A percentile compares a stretch with the other conserved stretches of the same genome.
Evolutionary conservation across 1,139 yeast genomes (phyloP).

Genomic region (Yamadazyma mexicana): DNA sequence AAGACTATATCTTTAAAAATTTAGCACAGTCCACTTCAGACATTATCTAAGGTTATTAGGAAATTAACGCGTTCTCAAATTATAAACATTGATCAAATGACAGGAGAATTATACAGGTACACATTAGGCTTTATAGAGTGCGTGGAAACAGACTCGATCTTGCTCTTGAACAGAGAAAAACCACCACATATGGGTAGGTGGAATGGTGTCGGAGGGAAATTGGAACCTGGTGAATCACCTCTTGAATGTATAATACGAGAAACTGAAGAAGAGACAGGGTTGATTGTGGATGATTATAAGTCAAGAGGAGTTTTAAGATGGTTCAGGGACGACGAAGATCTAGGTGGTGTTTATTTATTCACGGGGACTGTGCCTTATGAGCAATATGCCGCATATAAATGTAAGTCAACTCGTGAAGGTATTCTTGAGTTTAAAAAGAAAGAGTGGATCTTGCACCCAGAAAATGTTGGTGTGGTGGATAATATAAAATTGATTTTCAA

Average conservation of each 20-base stretch:
- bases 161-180: constrained; percentile 43
- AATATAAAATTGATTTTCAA: constrained; percentile 35
- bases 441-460: constrained; percentile 38
- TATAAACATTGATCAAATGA: constrained; percentile 11
- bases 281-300: constrained; percentile 26
- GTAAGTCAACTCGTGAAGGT: constrained; percentile 38
- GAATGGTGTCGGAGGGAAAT: constrained; percentile 54
- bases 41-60: too few relatives aligned
- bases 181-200: constrained; percentile 55
- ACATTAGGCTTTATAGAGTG: constrained; percentile 43
- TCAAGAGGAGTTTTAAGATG: constrained; percentile 42
- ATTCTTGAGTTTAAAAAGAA: constrained; percentile 45
- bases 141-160: constrained; percentile 30
- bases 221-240: constrained; percentile 37
- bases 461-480: constrained; percentile 47
- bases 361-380: constrained; percentile 35
- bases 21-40: too few relatives aligned
- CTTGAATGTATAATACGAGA: constrained; percentile 43
- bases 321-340: constrained; percentile 27
- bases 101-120: constrained; percentile 20
- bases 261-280: constrained; percentile 46
- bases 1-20: too few relatives aligned
- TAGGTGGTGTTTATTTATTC: constrained; percentile 44
- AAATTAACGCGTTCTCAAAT: constrained; percentile 1
- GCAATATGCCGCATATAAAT: constrained; percentile 24